A percentile compares a stretch with the other conserved stretches of the same genome.
Evolutionary conservation across 495 filamentous ascomycete species (phyloP).

Genomic region (Lentithecium fluviatile): DNA sequence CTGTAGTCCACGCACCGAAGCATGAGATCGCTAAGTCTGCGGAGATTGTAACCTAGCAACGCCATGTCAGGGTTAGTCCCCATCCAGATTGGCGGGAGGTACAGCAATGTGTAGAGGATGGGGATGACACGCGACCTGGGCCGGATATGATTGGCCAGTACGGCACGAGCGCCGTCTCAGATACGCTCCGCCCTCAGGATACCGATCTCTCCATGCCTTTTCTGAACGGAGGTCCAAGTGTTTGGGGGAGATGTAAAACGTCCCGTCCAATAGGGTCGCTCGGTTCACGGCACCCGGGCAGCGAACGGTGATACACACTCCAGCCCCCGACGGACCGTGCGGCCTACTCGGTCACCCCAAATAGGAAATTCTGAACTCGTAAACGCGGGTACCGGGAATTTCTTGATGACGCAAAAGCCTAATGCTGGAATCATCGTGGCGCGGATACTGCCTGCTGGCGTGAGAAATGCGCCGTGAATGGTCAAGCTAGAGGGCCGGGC

Average conservation of each 20-base stretch:
- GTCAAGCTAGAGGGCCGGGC: not conserved
- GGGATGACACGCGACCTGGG: not conserved
- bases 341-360: conserved; percentile 1
- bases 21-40: not conserved
- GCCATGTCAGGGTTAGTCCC: not conserved
- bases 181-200: not conserved
- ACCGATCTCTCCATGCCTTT: not conserved
- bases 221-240: not conserved
- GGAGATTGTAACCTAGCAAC: not conserved
- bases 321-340: not conserved
- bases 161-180: not conserved
- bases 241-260: not conserved
- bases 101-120: not conserved
- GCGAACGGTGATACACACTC: not conserved
- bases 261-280: not conserved
- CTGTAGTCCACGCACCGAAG: not conserved
- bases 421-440: not conserved
- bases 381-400: not conserved
- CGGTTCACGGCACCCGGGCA: not conserved
- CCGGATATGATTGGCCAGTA: not conserved
- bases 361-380: not conserved
- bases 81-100: not conserved
- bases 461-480: not conserved
- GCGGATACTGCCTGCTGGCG: not conserved
- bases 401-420: not conserved